Base-by-base conservation (phyloP, 2,329 filamentous ascomycete species). In the Hypoxylon sp. region DNA sequence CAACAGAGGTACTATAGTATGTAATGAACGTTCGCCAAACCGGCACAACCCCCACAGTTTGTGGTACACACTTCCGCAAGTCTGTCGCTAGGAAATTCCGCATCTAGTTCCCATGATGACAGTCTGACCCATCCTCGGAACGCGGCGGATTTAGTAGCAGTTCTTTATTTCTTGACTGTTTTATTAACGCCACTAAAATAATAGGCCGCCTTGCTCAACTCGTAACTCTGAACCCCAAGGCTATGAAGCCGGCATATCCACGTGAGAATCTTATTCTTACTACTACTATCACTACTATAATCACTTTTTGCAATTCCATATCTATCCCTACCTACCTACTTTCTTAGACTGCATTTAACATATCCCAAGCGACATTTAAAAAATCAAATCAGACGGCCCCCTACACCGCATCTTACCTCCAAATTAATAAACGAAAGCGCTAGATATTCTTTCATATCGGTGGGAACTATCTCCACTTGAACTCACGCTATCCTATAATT, bases 391-490 rank as follows among this genome's bases (percentile, higher is more conserved):
- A 24, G 42, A 48, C 59, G 47, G 19, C 58, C 55, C 22, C 59
- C 50, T 24, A 42, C 58, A 31, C 59, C 44, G 26, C 62, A 62
- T 66, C 26, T 57, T 37, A 29, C 47, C 19, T 35, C 35, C 22
- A 53, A 37, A 48, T 55, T 29, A 46, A 53, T 42, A 58, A 51
- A 37, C 13, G 42, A 55, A 51, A 35, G 26, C 52, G 60, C 4
- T 55, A 52, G 48, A 70, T 57, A 54, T 37, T 37, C 53, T 52
- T 35, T 59, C 59, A 60, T 51, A 53, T 11, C 48, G 53, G 66
- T 60, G 62, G 67, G 62, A 67, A 70, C 53, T 8, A 71, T 66
- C 63, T 63, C 69, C 69, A 70, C 69, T 65, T 67, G 63, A 60
- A 53, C 47, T 42, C 35, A 51, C 66, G 66, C 69, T 63, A 69